These are phyloP conservation scores for Fusarium papillatum DNA, from an alignment of 2,329 filamentous ascomycete genomes.

Conservation along the genomic window DNA sequence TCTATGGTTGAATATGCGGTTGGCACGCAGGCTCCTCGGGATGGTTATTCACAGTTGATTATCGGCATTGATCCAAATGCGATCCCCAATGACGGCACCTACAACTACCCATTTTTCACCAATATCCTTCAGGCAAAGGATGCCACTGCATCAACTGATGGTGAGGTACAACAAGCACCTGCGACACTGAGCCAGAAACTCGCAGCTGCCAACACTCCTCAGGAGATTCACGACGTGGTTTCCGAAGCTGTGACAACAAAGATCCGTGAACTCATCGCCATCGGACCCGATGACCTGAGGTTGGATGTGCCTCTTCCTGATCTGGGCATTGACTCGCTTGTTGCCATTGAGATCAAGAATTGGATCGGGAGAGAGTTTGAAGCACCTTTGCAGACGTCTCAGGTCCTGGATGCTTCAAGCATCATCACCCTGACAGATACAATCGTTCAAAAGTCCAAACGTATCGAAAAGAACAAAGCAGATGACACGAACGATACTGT, in stretches of 20 bases:
- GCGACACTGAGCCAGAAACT: not conserved
- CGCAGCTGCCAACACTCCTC: not conserved
- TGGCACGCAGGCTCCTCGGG: not conserved
- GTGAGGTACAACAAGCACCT: not conserved
- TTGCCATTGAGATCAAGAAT: constrained; percentile 1
- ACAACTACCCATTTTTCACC: not conserved
- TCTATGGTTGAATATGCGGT: not conserved
- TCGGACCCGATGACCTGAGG: not conserved
- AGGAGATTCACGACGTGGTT: not conserved
- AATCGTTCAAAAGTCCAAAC: not conserved
- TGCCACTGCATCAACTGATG: not conserved
- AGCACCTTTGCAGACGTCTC: not conserved
- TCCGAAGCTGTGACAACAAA: not conserved
- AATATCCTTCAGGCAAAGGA: not conserved
- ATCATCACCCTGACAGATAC: not conserved
- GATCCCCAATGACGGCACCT: not conserved
- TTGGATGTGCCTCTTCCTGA: not conserved
- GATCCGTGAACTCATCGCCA: not conserved
- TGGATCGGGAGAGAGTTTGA: not conserved
- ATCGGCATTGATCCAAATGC: not conserved
- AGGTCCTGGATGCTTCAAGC: not conserved
- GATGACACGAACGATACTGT: not conserved
- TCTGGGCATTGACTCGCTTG: not conserved
- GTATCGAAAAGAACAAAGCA: not conserved
- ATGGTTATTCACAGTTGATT: not conserved